Conservation (phyloP, 768 basidiomycete species). For the Panellus pusillus region DNA sequence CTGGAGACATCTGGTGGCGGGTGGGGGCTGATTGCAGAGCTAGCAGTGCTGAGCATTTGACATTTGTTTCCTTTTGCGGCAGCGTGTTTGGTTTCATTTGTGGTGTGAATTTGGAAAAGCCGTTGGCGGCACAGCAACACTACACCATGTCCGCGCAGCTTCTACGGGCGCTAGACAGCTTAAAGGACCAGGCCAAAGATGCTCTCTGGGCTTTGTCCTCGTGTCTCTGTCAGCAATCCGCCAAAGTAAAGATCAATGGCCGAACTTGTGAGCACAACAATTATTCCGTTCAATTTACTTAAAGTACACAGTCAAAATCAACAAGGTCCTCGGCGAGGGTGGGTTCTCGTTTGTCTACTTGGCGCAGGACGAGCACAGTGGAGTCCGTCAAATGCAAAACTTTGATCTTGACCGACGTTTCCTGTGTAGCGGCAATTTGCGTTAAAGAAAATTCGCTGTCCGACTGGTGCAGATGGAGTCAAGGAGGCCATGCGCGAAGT, state of each 20-base stretch:
- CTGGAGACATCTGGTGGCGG: too few species aligned
- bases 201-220: constrained; percentile 80
- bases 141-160: constrained; percentile 32
- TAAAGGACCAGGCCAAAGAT: constrained; percentile 79
- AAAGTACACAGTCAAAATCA: constrained; percentile 66
- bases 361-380: constrained; percentile 83
- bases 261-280: constrained; percentile 62
- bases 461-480: constrained; percentile 83
- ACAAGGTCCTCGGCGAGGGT: constrained; percentile 93
- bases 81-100: too few species aligned
- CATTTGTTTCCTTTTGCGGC: neutral
- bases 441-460: constrained; percentile 95
- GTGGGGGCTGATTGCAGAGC: too few species aligned
- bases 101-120: neutral
- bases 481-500: constrained; percentile 88
- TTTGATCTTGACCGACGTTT: neutral
- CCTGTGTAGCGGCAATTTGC: constrained; percentile 78
- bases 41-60: too few species aligned
- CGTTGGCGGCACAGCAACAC: neutral
- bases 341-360: constrained; percentile 93
- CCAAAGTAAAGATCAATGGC: constrained; percentile 94
- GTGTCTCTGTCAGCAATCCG: constrained; percentile 77
- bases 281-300: constrained; percentile 8
- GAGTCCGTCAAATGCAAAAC: constrained; percentile 47
- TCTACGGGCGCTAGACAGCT: constrained; percentile 49